Base-by-base conservation (phyloP, 352 stramenopile species). In the Pythium utonaiense region DNA sequence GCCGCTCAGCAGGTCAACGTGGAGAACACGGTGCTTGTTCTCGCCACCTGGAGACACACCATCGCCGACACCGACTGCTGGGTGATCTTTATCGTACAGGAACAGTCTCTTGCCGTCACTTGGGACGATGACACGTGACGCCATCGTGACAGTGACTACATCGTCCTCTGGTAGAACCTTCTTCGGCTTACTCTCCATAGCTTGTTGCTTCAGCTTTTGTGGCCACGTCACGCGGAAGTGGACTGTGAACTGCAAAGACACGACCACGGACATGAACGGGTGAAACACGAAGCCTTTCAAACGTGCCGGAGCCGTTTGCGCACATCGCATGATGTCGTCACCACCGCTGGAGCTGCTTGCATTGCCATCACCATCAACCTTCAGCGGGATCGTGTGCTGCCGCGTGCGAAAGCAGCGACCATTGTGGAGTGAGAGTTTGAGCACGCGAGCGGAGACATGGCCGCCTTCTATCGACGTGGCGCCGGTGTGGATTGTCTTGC, bases 371-470 rank as follows among this genome's bases (percentile, higher is more conserved):
- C 85, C 67, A 7, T 89, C 71, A 10, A 74, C 71, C 36, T 94
- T 90, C 2, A 96, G 67, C 1, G 81, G 70, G 6, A 96, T 60
- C 3, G 69, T 91, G 44, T 84, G 74, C 30, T 87, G 66, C 17
- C 75, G 67, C 13, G 83, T 88, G 22, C 78, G 70, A 42, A 96
- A 91, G 45, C 78, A 86, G 4, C 89, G 73, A 6, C 90, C 91
- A 60, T 97, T 98, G 66, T 98, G 91, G 9, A 96, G 71, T 6
- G 84, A 85, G 19, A 97, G 49, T 62, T 93, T 94, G 13, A 97
- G 55, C 10, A 91, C 74, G 6, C 91, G 73, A 22, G 78, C 76
- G 1, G 90, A 86, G 13, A 96, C 70, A 36, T 93, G 73, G 1
- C 83, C 82, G 28, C 54, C 41, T 52, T 79, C 67, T 34, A 93